Evolutionary conservation across 75 land plant genomes (phyloP).

Genomic region (Ceratopteris richardii): DNA sequence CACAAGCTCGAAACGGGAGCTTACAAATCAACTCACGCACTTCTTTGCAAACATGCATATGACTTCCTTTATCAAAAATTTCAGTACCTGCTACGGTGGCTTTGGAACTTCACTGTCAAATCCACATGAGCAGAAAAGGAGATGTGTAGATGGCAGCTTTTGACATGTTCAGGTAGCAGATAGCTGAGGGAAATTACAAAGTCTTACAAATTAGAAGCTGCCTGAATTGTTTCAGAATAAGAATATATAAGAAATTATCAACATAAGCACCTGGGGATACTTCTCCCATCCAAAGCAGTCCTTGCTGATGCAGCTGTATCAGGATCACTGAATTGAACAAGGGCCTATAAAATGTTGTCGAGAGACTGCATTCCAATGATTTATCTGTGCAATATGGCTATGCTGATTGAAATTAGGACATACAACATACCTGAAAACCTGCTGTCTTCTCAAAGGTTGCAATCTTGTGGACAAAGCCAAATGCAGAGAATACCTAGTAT

Average conservation of each 20-base stretch:
- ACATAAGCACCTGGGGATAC: constrained; percentile 53
- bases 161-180: constrained; percentile 60
- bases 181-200: constrained; percentile 26
- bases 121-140: constrained; percentile 75
- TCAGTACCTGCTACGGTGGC: constrained; percentile 68
- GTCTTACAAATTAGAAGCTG: not conserved
- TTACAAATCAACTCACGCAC: too few species aligned
- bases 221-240: constrained; percentile 3
- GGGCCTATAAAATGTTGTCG: constrained; percentile 26
- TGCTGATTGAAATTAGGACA: not conserved
- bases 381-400: not conserved
- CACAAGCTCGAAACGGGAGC: too few species aligned
- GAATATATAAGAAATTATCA: constrained; percentile 4
- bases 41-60: too few species aligned
- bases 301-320: constrained; percentile 66
- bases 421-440: constrained; percentile 51
- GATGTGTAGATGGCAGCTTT: constrained; percentile 44
- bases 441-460: constrained; percentile 79
- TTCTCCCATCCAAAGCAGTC: constrained; percentile 57
- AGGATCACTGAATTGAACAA: constrained; percentile 62
- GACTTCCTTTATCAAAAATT: too few species aligned
- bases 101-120: constrained; percentile 68
- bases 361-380: not conserved
- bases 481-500: constrained; percentile 81
- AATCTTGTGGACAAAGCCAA: constrained; percentile 71